These are phyloP conservation scores for Chalciporus sphaerocephalus DNA, from an alignment of 768 basidiomycete genomes.

Conservation along the genomic window DNA sequence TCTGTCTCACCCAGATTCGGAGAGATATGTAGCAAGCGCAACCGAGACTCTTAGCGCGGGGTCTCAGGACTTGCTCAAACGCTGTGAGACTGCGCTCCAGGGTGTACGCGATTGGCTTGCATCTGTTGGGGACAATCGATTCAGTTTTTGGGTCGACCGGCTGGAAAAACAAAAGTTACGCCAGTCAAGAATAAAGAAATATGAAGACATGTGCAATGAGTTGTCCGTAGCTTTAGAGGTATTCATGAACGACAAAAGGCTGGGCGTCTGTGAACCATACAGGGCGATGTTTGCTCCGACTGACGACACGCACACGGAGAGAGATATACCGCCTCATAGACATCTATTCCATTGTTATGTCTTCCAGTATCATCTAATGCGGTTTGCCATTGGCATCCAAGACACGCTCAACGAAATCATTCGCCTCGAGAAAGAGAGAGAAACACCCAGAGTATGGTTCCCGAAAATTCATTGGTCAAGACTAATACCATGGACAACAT, in stretches of 20 bases:
- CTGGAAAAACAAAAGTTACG: constrained; percentile 31
- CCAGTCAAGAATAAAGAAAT: constrained; percentile 33
- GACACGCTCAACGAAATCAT: constrained; percentile 53
- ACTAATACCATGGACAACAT: constrained; percentile 41
- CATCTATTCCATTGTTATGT: constrained; percentile 72
- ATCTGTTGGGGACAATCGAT: constrained; percentile 32
- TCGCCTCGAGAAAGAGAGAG: constrained; percentile 47
- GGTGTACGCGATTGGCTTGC: constrained; percentile 50
- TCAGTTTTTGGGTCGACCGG: constrained; percentile 36
- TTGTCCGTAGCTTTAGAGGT: constrained; percentile 37
- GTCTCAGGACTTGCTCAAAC: constrained; percentile 49
- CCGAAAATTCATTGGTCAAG: constrained; percentile 36
- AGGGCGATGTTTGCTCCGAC: constrained; percentile 42
- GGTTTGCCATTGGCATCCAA: constrained; percentile 32
- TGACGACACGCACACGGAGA: constrained; percentile 23
- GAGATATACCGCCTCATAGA: constrained; percentile 57
- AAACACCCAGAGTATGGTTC: constrained; percentile 50
- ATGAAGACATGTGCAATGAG: constrained; percentile 35
- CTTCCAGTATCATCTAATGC: constrained; percentile 55
- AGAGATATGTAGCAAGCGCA: constrained; percentile 39
- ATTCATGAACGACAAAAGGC: constrained; percentile 47
- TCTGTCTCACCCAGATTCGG: constrained; percentile 46
- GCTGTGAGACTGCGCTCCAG: constrained; percentile 38
- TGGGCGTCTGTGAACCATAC: constrained; percentile 58
- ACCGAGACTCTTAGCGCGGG: constrained; percentile 46